phyloP scores from a whole-genome alignment of 768 basidiomycete genomes.

The Holtermannia corniformis region DNA sequence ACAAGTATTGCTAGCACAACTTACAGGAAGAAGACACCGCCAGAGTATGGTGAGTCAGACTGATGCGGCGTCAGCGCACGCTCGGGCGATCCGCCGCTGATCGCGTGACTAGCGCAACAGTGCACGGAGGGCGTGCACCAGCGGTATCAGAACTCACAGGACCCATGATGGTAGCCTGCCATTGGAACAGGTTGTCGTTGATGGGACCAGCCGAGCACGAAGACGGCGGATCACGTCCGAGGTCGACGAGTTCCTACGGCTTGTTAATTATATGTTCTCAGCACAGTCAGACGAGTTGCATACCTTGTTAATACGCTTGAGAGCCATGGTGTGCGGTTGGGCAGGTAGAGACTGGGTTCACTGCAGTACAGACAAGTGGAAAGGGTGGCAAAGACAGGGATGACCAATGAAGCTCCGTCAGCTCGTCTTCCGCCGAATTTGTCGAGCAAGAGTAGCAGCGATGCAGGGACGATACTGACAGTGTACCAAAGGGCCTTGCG shows the following conservation, averaged over 20 bases:
- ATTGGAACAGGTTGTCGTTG: slow-evolving; percentile 97
- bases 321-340: slow-evolving; percentile 75
- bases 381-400: no score
- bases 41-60: slow-evolving; percentile 96
- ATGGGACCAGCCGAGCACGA: slow-evolving; percentile 98
- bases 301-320: slow-evolving; percentile 99
- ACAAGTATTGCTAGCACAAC: slow-evolving; percentile 2
- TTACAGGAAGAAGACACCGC: slow-evolving; percentile 87
- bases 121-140: not conserved
- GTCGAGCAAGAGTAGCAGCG: no score
- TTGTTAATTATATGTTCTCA: not conserved
- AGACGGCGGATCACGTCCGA: slow-evolving; percentile 97
- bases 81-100: not conserved
- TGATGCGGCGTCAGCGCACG: slow-evolving; percentile 36
- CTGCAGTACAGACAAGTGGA: no score
- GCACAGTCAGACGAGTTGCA: slow-evolving; percentile 7
- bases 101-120: not conserved
- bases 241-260: slow-evolving; percentile 89
- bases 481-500: no score
- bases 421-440: no score
- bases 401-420: no score
- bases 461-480: no score
- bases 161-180: slow-evolving; percentile 99
- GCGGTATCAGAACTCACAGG: slow-evolving; percentile 55
- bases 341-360: no score